A percentile compares a stretch with the other conserved stretches of the same genome.
These are phyloP conservation scores for Coemansia sp. DNA, from an alignment of 192 early-diverging fungal species.

Conservation along the genomic window DNA sequence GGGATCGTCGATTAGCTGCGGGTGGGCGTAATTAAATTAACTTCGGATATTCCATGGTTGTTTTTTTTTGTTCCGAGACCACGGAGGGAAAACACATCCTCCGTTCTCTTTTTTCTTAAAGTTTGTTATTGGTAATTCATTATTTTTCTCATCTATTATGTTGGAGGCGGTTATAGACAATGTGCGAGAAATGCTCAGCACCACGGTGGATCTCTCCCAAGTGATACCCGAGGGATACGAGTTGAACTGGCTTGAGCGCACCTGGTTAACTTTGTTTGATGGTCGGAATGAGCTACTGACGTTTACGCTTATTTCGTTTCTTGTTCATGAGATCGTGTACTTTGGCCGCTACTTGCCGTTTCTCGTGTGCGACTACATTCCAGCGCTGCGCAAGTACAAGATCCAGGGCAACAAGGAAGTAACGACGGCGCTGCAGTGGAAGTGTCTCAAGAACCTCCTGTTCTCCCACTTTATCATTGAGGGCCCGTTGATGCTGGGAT, in stretches of 20 bases:
- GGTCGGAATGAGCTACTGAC: slow-evolving; percentile 70
- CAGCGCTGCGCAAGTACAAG: slow-evolving; percentile 83
- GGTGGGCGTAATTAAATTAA: slow-evolving; percentile 14
- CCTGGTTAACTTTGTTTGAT: slow-evolving; percentile 65
- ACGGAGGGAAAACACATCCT: background rate
- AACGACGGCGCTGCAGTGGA: slow-evolving; percentile 66
- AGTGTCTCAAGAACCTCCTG: slow-evolving; percentile 69
- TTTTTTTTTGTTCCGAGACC: background rate
- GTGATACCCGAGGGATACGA: slow-evolving; percentile 36
- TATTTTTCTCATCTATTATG: background rate
- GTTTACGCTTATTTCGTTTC: slow-evolving; percentile 72
- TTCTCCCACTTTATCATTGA: slow-evolving; percentile 78
- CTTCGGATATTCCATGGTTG: background rate
- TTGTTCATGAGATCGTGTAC: slow-evolving; percentile 89
- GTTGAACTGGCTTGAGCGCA: slow-evolving; percentile 53
- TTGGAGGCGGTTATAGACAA: slow-evolving; percentile 20
- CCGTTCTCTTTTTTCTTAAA: slow-evolving; percentile 2
- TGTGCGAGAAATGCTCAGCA: slow-evolving; percentile 36
- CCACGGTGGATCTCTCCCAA: slow-evolving; percentile 30
- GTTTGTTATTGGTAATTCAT: background rate
- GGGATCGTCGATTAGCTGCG: slow-evolving; percentile 23
- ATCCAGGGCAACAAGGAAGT: slow-evolving; percentile 75
- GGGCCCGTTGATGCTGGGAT: slow-evolving; percentile 84
- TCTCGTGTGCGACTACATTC: slow-evolving; percentile 79
- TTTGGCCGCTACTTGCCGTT: slow-evolving; percentile 92